Evolutionary conservation across 768 basidiomycete genomes (phyloP).

Genomic region (Mycena crocata): DNA sequence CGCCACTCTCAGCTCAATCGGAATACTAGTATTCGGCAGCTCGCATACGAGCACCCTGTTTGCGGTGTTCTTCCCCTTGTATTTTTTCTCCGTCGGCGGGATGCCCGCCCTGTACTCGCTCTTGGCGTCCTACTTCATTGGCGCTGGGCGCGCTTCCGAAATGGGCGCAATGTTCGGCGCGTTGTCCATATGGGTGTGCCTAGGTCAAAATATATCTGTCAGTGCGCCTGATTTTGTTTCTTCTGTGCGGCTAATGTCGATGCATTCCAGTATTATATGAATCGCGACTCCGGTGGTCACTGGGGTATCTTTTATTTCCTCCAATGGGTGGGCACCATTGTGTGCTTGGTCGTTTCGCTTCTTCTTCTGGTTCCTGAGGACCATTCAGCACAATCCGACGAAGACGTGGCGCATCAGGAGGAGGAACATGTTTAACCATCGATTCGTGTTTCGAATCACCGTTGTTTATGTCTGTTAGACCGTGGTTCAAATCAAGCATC

Average conservation of each 20-base stretch:
- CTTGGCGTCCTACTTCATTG: slow-evolving; percentile 11
- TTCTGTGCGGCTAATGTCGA: neutral
- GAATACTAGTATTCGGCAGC: slow-evolving; percentile 12
- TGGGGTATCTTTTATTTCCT: neutral
- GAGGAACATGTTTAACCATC: slow-evolving; percentile 6
- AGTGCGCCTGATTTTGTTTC: neutral
- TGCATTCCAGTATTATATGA: neutral
- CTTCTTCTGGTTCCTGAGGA: slow-evolving; percentile 17
- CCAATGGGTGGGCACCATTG: slow-evolving; percentile 5
- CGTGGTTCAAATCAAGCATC: too few relatives aligned
- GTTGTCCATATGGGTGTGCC: slow-evolving; percentile 12
- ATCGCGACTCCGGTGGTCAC: neutral
- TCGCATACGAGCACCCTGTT: neutral
- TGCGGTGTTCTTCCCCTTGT: slow-evolving; percentile 8
- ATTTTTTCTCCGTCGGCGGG: slow-evolving; percentile 13
- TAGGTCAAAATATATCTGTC: slow-evolving; percentile 16
- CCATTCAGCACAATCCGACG: neutral
- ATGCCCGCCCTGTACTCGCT: slow-evolving; percentile 26
- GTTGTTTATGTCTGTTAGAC: too few relatives aligned
- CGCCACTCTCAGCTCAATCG: neutral
- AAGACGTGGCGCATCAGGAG: neutral
- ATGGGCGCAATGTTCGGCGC: slow-evolving; percentile 18
- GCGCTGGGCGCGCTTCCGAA: slow-evolving; percentile 1
- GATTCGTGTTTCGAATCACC: too few relatives aligned
- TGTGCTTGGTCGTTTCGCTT: slow-evolving; percentile 10